Evolutionary conservation across 495 filamentous ascomycete genomes (phyloP), one percentile per base, ranked within the genome.

Genomic region (Penicillium paxilli): DNA sequence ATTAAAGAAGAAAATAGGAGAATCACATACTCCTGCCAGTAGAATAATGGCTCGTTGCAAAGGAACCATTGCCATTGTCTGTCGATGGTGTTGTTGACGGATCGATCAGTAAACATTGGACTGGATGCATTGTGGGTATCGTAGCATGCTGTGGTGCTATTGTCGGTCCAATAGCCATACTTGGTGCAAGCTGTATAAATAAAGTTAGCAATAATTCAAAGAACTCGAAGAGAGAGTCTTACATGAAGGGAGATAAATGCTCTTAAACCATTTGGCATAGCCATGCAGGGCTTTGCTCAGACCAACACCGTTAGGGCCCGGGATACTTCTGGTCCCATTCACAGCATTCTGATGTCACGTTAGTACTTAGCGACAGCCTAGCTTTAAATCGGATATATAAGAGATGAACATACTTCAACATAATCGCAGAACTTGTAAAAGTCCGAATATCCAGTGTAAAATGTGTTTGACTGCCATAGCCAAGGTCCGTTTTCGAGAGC

Each of bases 51-150:
- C 67, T 88, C 83, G 62, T 87, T 87, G 73, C 85, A 87, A 32
- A 84, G 68, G 63, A 87, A 73, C 83, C 82, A 87, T 54, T 74
- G 65, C 85, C 84, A 89, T 53, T 87, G 85, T 12, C 82, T 70
- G 66, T 87, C 71, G 38, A 68, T 60, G 6, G 56, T 55, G 64
- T 87, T 87, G 55, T 48, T 47, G 0, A 80, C 74, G 1, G 73
- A 67, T 14, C 71, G 61, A 55, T 89, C 83, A 25, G 80, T 79
- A 67, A 77, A 89, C 11, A 82, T 55, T 14, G 77, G 73, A 63
- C 77, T 86, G 42, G 72, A 74, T 4, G 78, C 65, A 60, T 89
- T 81, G 56, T 82, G 72, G 1, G 74, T 80, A 64, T 87, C 71
- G 63, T 80, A 79, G 66, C 86, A 89, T 1, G 63, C 77, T 26